phyloP scores from a whole-genome alignment of 2,329 filamentous ascomycete genomes.

The Botrytis byssoidea region DNA sequence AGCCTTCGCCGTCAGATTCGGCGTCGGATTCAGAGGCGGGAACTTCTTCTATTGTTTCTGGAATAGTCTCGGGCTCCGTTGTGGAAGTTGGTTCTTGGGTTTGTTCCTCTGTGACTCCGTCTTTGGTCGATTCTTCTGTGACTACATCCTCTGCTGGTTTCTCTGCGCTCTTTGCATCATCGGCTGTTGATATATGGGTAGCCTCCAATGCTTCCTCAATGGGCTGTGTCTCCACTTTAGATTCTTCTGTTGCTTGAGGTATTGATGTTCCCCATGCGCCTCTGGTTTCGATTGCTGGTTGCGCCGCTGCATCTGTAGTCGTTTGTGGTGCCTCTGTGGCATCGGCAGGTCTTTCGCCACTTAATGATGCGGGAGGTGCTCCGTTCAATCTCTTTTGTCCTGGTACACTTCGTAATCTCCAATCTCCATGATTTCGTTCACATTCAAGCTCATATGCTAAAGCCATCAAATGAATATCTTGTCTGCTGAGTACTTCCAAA shows the following conservation, averaged over 20 bases:
- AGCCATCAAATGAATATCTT: conserved; percentile 86
- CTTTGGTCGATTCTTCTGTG: conserved; percentile 20
- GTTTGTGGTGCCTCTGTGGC: conserved; percentile 11
- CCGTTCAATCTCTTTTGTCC: conserved; percentile 78
- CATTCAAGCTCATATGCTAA: conserved; percentile 93
- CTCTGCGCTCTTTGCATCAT: background rate
- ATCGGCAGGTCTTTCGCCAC: conserved; percentile 32
- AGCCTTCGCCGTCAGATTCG: conserved; percentile 64
- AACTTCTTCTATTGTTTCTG: conserved; percentile 28
- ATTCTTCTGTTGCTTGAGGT: conserved; percentile 26
- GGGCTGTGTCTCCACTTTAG: conserved; percentile 29
- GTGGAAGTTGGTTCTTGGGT: conserved; percentile 1
- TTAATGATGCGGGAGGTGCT: conserved; percentile 45
- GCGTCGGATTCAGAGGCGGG: conserved; percentile 42
- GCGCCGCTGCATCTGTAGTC: conserved; percentile 2
- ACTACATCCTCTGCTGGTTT: conserved; percentile 26
- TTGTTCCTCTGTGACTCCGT: conserved; percentile 24
- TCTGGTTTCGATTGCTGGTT: conserved; percentile 28
- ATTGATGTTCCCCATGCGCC: conserved; percentile 34
- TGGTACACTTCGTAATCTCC: conserved; percentile 75
- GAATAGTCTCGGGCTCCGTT: background rate
- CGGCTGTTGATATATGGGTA: conserved; percentile 14
- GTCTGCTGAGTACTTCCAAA: conserved; percentile 78
- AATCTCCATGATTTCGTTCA: conserved; percentile 85
- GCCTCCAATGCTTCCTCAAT: conserved; percentile 30